Evolutionary conservation across 768 basidiomycete species (phyloP), one percentile per base, ranked within the genome.

Genomic region (Mycena indigotica): DNA sequence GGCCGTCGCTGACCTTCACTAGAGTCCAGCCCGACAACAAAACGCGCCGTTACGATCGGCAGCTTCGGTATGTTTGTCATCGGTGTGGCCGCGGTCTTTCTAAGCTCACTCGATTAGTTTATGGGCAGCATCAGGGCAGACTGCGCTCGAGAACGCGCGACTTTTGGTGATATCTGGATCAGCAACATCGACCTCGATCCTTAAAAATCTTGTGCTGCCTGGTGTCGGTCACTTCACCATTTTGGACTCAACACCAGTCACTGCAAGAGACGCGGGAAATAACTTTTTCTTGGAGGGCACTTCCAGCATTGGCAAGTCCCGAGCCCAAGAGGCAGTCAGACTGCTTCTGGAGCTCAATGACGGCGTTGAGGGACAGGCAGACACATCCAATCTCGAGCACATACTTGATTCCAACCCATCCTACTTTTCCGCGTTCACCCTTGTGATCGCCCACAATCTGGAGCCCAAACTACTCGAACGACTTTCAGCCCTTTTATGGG

Each of bases 121-220:
- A 23, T 99, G 96, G 96, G 96, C 95, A 12, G 85, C 92, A 2
- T 85, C 89, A 1, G 97, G 96, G 4, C 96, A 99, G 72, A 76
- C 78, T 24, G 93, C 93, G 0, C 87, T 98, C 56, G 95, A 98
- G 72, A 80, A 85, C 2, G 82, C 94, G 13, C 83, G 88, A 46
- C 79, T 98, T 40, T 81, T 98, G 28, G 85, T 97, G 63, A 72
- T 98, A 56, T 88, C 87, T 38, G 88, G 79, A 0, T 85, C 87
- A 23, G 93, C 93, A 0, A 93, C 95, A 1, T 87, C 91, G 2
- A 92, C 94, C 28, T 88, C 92, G 48, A 84, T 92, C 63, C 81
- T 99, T 55, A 98, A 99, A 81, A 98, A 98, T 69, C 87, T 98
- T 59, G 94, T 98, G 35, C 84, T 98, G 6, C 97, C 97, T 2